Base-by-base conservation (phyloP, 148 eudicot genomes). In the Heliosperma pusillum region DNA sequence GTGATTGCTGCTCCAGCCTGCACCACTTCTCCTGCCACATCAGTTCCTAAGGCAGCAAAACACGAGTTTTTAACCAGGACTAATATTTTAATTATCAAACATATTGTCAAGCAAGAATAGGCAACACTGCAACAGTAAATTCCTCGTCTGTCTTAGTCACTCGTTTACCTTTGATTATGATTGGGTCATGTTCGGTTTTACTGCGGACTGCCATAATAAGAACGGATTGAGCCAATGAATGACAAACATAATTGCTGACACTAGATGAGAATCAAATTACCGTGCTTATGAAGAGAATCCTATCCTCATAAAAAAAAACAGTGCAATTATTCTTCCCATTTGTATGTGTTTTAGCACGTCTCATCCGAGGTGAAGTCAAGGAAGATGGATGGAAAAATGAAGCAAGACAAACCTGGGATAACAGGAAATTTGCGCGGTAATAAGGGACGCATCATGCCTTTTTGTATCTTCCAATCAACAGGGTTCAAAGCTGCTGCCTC, bases 401-500 rank as follows among this genome's bases (percentile, higher is more conserved):
- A 75, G 42, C 4, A 61, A 52, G 77, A 75, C 84, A 75, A 76
- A 91, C 98, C 84, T 40, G 97, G 98, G 72, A 89, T 76, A 61
- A 61, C 45, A 33, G 93, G 98, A 78, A 91, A 91, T 57, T 86
- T 89, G 71, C 84, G 81, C 25, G 98, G 92, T 17, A 85, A 68
- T 40, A 80, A 1, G 17, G 90, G 97, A 44, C 91, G 81, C 10
- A 84, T 44, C 72, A 79, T 15, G 73, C 90, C 89, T 67, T 81
- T 82, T 80, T 91, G 90, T 29, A 89, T 83, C 75, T 88, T 93
- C 87, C 89, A 89, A 77, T 93, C 97, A 76, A 82, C 4, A 3
- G 97, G 97, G 78, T 93, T 93, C 25, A 93, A 57, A 72, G 88
- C 85, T 20, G 83, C 82, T 27, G 98, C 98, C 82, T 93, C 93